These are phyloP conservation scores for Fusarium sp. DNA, from an alignment of 2,329 filamentous ascomycete genomes.

Conservation along the genomic window DNA sequence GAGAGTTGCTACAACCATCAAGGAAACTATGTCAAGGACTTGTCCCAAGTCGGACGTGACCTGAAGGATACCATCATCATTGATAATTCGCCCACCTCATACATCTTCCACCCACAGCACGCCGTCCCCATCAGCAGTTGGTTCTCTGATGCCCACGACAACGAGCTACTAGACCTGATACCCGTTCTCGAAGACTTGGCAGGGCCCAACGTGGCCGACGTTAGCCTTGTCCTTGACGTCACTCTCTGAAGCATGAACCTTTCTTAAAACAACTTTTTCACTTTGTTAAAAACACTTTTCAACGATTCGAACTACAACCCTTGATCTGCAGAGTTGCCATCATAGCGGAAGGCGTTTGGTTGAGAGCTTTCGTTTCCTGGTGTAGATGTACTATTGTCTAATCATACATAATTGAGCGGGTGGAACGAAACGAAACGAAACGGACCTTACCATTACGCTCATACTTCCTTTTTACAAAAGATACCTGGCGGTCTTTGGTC, in stretches of 20 bases:
- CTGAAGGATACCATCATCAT: slow-evolving; percentile 99
- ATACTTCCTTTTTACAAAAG: slow-evolving; percentile 41
- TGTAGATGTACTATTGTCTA: slow-evolving; percentile 65
- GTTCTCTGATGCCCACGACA: slow-evolving; percentile 99
- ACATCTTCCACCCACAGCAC: slow-evolving; percentile 99
- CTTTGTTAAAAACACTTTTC: slow-evolving; percentile 46
- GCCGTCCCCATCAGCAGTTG: slow-evolving; percentile 99
- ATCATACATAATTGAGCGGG: slow-evolving; percentile 60
- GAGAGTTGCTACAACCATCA: slow-evolving; percentile 99
- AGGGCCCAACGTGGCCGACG: slow-evolving; percentile 87
- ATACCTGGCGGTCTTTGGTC: slow-evolving; percentile 35
- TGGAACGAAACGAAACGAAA: slow-evolving; percentile 41
- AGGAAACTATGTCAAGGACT: slow-evolving; percentile 99
- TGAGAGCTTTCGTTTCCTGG: slow-evolving; percentile 60
- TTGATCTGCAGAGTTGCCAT: slow-evolving; percentile 54
- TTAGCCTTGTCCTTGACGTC: slow-evolving; percentile 97
- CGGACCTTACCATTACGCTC: slow-evolving; percentile 38
- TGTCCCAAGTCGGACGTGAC: slow-evolving; percentile 95
- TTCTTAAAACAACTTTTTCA: slow-evolving; percentile 46
- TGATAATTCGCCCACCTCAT: slow-evolving; percentile 98
- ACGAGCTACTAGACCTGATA: slow-evolving; percentile 96
- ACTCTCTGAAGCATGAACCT: slow-evolving; percentile 66
- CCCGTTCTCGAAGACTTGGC: slow-evolving; percentile 98
- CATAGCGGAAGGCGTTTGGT: slow-evolving; percentile 70
- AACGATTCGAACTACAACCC: slow-evolving; percentile 49